Conservation (phyloP, 257 asterid genomes). For the Solanum chiquidenum region DNA sequence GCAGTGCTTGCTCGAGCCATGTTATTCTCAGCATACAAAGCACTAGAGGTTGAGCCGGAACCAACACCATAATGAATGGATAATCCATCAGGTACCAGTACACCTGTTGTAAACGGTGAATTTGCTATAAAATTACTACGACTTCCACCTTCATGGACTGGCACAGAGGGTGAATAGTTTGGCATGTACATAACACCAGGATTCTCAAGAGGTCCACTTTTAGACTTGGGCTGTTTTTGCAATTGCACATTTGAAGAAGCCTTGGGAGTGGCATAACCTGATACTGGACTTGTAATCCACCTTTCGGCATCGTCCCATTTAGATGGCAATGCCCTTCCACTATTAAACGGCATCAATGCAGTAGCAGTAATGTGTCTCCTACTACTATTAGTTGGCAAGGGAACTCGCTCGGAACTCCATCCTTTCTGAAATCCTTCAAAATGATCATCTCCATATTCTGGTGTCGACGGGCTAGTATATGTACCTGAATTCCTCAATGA, state of each 20-base stretch:
- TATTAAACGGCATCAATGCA: slow-evolving; percentile 72
- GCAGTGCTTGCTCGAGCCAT: slow-evolving; percentile 10
- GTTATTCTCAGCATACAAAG: slow-evolving; percentile 5
- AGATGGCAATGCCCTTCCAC: slow-evolving; percentile 76
- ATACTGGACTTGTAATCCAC: slow-evolving; percentile 89
- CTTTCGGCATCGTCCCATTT: slow-evolving; percentile 99
- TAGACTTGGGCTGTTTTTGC: slow-evolving; percentile 57
- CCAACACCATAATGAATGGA: slow-evolving; percentile 23
- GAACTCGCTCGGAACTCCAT: slow-evolving; percentile 81
- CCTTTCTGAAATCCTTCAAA: slow-evolving; percentile 37
- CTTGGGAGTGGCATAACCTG: slow-evolving; percentile 35
- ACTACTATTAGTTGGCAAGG: slow-evolving; percentile 26
- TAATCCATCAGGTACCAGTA: slow-evolving; percentile 32
- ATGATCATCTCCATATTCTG: slow-evolving; percentile 49
- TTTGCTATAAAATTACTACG: slow-evolving; percentile 16
- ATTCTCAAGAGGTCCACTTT: slow-evolving; percentile 79
- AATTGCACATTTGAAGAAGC: slow-evolving; percentile 20
- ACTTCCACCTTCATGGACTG: slow-evolving; percentile 17
- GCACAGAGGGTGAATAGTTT: slow-evolving; percentile 23
- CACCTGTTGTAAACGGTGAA: slow-evolving; percentile 37
- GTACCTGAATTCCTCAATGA: slow-evolving; percentile 61
- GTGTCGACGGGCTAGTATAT: slow-evolving; percentile 86
- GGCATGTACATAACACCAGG: slow-evolving; percentile 37
- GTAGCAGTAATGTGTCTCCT: slow-evolving; percentile 43
- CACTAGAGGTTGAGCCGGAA: neutral